phyloP scores from a whole-genome alignment of 2,329 filamentous ascomycete species.

The Rhynchosporium graminicola region DNA sequence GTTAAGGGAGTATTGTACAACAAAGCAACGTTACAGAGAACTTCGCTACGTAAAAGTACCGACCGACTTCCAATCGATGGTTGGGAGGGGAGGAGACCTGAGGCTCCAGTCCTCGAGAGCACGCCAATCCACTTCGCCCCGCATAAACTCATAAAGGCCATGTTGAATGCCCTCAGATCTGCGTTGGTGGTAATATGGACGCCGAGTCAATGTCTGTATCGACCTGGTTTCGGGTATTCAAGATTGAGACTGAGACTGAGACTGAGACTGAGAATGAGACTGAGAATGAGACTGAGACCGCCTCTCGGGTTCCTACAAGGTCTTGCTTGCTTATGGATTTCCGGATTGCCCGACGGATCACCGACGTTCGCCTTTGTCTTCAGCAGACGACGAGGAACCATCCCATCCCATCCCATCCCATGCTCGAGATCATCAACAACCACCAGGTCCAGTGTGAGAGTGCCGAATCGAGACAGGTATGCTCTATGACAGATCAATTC shows the following conservation, averaged over 20 bases:
- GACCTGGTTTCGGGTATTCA: no score
- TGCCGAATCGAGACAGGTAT: background rate
- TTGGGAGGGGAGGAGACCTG: no score
- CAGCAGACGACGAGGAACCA: background rate
- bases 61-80: no score
- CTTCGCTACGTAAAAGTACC: no score
- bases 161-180: no score
- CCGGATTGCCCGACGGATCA: conserved; percentile 9
- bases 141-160: no score
- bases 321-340: conserved; percentile 15
- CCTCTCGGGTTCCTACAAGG: background rate
- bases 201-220: no score
- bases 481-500: conserved; percentile 16
- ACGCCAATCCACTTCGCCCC: no score
- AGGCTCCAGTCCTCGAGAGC: no score
- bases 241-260: no score
- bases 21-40: conserved; percentile 13
- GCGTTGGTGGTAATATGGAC: no score
- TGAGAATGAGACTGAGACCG: no score
- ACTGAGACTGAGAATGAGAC: background rate
- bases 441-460: conserved; percentile 10
- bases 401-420: background rate
- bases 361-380: conserved; percentile 14
- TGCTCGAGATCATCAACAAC: background rate
- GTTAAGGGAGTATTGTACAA: background rate